Base-by-base conservation (phyloP, 257 asterid species). In the Hygrophila difformis region DNA sequence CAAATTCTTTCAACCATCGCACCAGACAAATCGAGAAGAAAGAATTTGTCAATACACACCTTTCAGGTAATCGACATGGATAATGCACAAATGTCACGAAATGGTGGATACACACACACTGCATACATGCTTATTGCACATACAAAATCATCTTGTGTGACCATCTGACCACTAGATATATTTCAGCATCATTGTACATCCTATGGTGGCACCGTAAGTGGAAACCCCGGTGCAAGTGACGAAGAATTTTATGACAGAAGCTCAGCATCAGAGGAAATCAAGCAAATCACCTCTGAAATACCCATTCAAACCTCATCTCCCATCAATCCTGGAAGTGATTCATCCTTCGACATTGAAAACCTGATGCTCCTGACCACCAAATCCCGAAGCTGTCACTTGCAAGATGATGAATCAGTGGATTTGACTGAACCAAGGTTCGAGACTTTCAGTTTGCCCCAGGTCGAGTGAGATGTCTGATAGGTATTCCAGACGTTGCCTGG, bases 1-100 rank as follows among this genome's bases (percentile, higher is more conserved):
- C 98, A 89, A 43, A 70, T 85, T 41, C 85, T 89, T 56, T 85
- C 96, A 5, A 79, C 94, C 10, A 77, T 89, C 36, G 69, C 93
- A 47, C 93, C 92, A 0, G 73, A 77, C 58, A 82, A 74, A 73
- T 82, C 86, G 11, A 89, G 60, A 59, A 51, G 96, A 68, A 79
- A 73, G 19, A 64, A 79, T 65, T 43, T 73, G 53, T 71, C 82
- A 1, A 11, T 75, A 13, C 75, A 65, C 24, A 8, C 64, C 6
- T 67, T 63, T 51, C 69, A 77, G 78, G 86, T 73, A 62, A 47
- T 16, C 41, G 31, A 26, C 8, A 26, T 26, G 4, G 7, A 26
- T 26, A 1, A 26, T 26, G 7, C 31, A 26, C 31, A 26, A n/a
- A n/a, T n/a, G n/a, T n/a, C n/a, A n/a, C n/a, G n/a, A n/a, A n/a